These are phyloP conservation scores for Aspergillus sp. DNA, from an alignment of 2,329 filamentous ascomycete species.

Conservation along the genomic window DNA sequence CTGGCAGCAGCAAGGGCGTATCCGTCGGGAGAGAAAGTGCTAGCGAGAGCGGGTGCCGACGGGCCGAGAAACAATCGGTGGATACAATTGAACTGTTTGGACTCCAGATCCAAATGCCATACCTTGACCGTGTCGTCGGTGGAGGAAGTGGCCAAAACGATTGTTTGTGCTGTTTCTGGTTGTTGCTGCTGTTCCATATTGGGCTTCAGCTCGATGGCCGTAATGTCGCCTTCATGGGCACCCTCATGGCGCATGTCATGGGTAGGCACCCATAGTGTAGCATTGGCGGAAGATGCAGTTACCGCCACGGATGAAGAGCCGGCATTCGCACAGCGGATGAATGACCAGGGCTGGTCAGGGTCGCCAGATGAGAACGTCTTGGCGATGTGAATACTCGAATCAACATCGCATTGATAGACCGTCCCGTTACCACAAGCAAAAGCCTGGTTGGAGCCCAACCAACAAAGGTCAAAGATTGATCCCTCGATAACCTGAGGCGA, in stretches of 20 bases:
- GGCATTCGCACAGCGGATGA: constrained; percentile 39
- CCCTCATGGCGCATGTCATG: constrained; percentile 42
- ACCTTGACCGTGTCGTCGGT: constrained; percentile 48
- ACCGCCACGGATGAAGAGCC: constrained; percentile 38
- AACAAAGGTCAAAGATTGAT: constrained; percentile 46
- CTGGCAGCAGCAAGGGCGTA: constrained; percentile 49
- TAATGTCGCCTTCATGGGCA: constrained; percentile 47
- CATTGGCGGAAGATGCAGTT: constrained; percentile 40
- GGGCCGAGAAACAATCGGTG: constrained; percentile 40
- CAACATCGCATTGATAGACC: constrained; percentile 44
- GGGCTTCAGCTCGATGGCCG: constrained; percentile 44
- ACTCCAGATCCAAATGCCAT: constrained; percentile 45
- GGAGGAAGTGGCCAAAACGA: constrained; percentile 48
- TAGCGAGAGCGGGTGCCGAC: constrained; percentile 41
- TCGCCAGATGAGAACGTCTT: constrained; percentile 36
- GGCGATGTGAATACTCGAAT: constrained; percentile 39
- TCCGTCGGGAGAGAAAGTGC: constrained; percentile 51
- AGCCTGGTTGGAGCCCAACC: constrained; percentile 40
- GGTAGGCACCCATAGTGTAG: constrained; percentile 49
- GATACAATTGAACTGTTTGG: constrained; percentile 38
- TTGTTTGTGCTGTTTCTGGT: constrained; percentile 21
- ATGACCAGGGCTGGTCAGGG: constrained; percentile 43
- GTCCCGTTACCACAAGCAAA: constrained; percentile 44
- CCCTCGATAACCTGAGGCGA: constrained; percentile 39
- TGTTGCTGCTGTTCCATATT: constrained; percentile 23